Percentiles rank a stretch among this genome's conserved stretches.
Conservation (phyloP, 2,329 filamentous ascomycete genomes). For the Neophaeococcomyces mojaviensis region DNA sequence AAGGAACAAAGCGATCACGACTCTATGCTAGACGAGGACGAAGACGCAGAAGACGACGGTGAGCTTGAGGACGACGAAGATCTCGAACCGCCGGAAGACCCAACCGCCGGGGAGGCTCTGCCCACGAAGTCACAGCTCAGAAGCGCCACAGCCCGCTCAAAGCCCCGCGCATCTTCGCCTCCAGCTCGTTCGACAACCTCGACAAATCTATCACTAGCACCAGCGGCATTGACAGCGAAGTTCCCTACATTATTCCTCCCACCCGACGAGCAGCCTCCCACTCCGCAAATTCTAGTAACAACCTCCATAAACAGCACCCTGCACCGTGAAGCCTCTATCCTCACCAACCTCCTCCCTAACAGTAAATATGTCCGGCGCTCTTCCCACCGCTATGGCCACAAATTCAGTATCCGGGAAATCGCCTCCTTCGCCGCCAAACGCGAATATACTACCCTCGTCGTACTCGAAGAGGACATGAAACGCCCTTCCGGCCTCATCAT, state of each 20-base stretch:
- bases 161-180: constrained; percentile 44
- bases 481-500: constrained; percentile 73
- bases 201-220: constrained; percentile 53
- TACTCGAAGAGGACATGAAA: constrained; percentile 86
- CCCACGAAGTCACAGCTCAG: constrained; percentile 20
- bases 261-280: constrained; percentile 33
- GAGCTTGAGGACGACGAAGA: constrained; percentile 10
- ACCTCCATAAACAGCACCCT: constrained; percentile 83
- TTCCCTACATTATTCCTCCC: constrained; percentile 51
- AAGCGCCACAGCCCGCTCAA: constrained; percentile 28
- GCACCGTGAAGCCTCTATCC: constrained; percentile 70
- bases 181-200: constrained; percentile 49
- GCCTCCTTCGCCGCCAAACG: constrained; percentile 74
- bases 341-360: constrained; percentile 76
- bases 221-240: constrained; percentile 53
- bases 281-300: constrained; percentile 84
- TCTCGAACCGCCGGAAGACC: constrained; percentile 15
- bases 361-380: constrained; percentile 75
- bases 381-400: constrained; percentile 74
- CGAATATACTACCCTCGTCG: constrained; percentile 73
- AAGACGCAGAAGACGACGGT: constrained; percentile 6
- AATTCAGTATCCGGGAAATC: constrained; percentile 89
- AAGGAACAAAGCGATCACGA: constrained; percentile 55
- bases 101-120: constrained; percentile 12
- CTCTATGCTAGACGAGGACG: constrained; percentile 64